Percentiles rank a stretch among this genome's conserved stretches.
Evolutionary conservation across 495 filamentous ascomycete genomes (phyloP).

Genomic region (Entonaema liquescens): DNA sequence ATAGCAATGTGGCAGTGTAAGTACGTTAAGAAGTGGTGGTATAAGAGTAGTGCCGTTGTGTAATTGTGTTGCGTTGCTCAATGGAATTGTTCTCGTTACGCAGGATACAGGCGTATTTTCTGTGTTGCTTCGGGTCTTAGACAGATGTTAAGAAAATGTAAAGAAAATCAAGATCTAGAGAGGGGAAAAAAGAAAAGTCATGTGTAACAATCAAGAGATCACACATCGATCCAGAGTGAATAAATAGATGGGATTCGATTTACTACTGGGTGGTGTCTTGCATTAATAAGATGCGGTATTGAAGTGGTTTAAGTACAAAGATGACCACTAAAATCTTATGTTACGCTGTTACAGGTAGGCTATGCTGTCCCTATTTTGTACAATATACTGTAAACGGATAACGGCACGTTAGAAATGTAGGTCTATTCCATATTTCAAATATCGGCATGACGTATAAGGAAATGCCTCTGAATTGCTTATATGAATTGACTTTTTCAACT

Average conservation of each 20-base stretch:
- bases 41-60: not conserved
- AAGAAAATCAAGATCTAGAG: not conserved
- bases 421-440: not conserved
- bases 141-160: not conserved
- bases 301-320: not conserved
- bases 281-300: not conserved
- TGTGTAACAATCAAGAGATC: not conserved
- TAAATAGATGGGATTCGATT: conserved; percentile 1
- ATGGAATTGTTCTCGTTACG: not conserved
- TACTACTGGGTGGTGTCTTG: not conserved
- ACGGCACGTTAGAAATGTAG: not conserved
- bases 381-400: not conserved
- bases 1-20: conserved; percentile 23
- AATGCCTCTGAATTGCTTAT: not conserved
- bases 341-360: not conserved
- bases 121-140: not conserved
- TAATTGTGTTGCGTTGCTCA: not conserved
- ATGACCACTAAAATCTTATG: conserved; percentile 2
- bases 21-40: conserved; percentile 3
- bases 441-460: not conserved
- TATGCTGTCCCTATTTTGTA: not conserved
- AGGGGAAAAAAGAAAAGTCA: not conserved
- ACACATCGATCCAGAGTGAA: not conserved
- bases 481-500: not conserved
- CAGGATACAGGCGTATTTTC: not conserved